phyloP scores from a whole-genome alignment of 2,329 filamentous ascomycete species.

The Aspergillus niger region DNA sequence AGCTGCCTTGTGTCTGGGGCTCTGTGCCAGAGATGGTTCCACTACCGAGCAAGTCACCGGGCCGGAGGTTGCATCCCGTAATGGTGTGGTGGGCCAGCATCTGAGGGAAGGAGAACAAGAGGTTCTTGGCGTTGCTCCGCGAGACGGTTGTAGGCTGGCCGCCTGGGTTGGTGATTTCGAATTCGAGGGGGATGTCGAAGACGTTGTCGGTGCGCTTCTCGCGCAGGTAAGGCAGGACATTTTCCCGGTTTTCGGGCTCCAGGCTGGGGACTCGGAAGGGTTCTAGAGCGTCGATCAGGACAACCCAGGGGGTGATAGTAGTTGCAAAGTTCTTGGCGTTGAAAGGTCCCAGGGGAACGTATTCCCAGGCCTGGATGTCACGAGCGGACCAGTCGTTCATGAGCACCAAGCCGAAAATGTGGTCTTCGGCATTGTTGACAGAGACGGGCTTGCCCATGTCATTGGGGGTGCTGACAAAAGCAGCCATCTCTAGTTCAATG shows the following conservation, averaged over 20 bases:
- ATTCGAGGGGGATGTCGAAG: slow-evolving; percentile 69
- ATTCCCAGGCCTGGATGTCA: slow-evolving; percentile 83
- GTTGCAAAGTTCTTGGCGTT: slow-evolving; percentile 83
- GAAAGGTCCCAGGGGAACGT: slow-evolving; percentile 78
- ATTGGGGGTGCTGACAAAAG: slow-evolving; percentile 69
- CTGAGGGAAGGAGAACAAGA: slow-evolving; percentile 81
- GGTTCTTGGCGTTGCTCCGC: slow-evolving; percentile 63
- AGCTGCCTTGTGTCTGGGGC: slow-evolving; percentile 63
- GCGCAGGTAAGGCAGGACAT: slow-evolving; percentile 64
- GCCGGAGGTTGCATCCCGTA: slow-evolving; percentile 72
- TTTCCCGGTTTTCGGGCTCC: slow-evolving; percentile 53
- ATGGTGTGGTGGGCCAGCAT: slow-evolving; percentile 80
- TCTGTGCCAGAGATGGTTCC: slow-evolving; percentile 73
- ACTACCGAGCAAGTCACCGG: slow-evolving; percentile 74
- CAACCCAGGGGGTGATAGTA: slow-evolving; percentile 76
- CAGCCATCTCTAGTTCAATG: slow-evolving; percentile 78
- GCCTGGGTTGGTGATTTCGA: slow-evolving; percentile 55
- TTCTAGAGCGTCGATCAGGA: slow-evolving; percentile 73
- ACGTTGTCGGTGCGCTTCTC: slow-evolving; percentile 60
- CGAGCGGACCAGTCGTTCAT: slow-evolving; percentile 88
- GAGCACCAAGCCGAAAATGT: slow-evolving; percentile 77
- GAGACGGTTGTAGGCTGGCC: slow-evolving; percentile 61
- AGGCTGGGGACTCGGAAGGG: slow-evolving; percentile 62
- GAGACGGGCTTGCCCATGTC: slow-evolving; percentile 64
- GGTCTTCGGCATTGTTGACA: slow-evolving; percentile 66